Evolutionary conservation across 805 yeast genomes (phyloP).

Genomic region (Grigorovia humatica): DNA sequence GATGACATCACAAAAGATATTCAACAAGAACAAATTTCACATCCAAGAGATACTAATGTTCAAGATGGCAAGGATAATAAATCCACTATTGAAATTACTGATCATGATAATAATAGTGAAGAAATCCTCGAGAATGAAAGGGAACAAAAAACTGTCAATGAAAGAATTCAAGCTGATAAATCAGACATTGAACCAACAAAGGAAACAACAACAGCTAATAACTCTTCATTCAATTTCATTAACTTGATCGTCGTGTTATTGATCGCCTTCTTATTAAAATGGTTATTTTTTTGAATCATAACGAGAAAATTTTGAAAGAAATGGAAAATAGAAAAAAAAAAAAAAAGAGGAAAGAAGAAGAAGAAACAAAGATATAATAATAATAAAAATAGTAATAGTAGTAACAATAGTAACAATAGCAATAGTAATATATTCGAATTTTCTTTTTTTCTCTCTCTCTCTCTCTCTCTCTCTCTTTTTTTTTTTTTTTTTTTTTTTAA

Average conservation of each 20-base stretch:
- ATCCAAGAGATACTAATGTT: background rate
- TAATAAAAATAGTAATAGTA: no score
- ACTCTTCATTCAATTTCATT: background rate
- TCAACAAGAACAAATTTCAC: background rate
- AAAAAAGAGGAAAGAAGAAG: no score
- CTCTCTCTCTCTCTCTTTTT: no score
- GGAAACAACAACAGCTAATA: background rate
- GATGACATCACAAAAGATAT: background rate
- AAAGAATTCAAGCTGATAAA: background rate
- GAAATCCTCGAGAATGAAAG: background rate
- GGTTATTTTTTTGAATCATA: background rate
- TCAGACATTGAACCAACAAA: background rate
- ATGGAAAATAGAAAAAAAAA: no score
- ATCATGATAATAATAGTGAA: background rate
- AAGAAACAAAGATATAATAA: no score
- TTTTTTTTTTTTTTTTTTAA: no score
- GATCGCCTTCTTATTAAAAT: slow-evolving; percentile 2
- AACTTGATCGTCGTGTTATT: background rate
- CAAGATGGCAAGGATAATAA: background rate
- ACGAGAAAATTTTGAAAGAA: background rate
- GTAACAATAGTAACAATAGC: no score
- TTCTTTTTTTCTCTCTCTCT: no score
- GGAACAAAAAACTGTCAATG: background rate
- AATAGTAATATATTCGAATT: no score
- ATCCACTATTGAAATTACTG: background rate